Evolutionary conservation across 1,139 yeast genomes (phyloP), one percentile per base, ranked within the genome.

Genomic region (Groenewaldozyma sp.): DNA sequence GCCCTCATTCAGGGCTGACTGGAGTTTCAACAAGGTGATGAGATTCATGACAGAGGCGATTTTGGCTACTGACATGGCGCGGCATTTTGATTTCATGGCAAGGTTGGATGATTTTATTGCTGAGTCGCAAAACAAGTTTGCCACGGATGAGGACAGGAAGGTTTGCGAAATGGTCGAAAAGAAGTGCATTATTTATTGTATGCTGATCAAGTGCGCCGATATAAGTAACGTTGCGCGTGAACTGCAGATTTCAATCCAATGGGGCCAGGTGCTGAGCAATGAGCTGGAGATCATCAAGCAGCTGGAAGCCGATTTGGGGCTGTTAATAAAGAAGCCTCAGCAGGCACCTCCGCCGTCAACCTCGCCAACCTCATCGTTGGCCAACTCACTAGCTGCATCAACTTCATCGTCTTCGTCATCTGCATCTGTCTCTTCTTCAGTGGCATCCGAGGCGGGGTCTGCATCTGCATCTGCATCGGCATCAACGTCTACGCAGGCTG

Each of bases 41-140:
- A 36, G 31, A 18, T 33, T 56, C 21, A 52, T 66, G 26, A 47
- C 54, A 13, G 62, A 61, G 33, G 46, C 64, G 20, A 82, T 84
- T 20, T 61, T 84, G 44, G 95, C 97, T 10, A 91, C 98, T 0
- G 97, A 91, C 62, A 88, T 91, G 96, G 93, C 91, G 0, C 74
- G 76, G 53, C 98, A 91, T 65, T 77, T 76, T 50, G 80, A 73
- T 43, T 88, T 82, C 60, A 76, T 87, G 56, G 65, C 67, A 36
- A 66, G 71, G 50, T 43, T 40, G 18, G 40, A 38, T 19, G 33
- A 29, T 28, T 18, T 36, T 29, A 22, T 22, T 11, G 26, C 26
- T 11, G 11, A 11, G 10, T 11, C 7, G 26, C 7, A 22, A 24
- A 42, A 35, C 29, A 24, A 68, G 64, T 37, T 55, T 55, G 34